Conservation (phyloP, 192 early-diverging fungal species). For the Coemansia sp. region DNA sequence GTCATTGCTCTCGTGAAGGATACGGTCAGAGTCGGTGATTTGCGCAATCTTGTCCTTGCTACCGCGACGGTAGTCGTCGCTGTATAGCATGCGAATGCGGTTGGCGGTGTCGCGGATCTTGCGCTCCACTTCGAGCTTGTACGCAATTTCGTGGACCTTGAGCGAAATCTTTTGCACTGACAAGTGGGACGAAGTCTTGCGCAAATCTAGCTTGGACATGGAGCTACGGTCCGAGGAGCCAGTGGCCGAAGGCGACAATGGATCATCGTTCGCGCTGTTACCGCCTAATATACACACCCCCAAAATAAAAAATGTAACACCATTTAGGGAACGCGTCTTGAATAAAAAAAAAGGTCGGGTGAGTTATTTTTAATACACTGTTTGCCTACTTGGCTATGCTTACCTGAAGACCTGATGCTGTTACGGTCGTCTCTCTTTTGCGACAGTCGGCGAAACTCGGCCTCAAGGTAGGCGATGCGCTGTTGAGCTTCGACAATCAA, state of each 20-base stretch:
- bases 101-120: conserved; percentile 73
- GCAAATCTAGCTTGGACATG: conserved; percentile 59
- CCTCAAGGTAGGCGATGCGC: conserved; percentile 67
- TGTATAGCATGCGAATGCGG: conserved; percentile 47
- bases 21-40: conserved; percentile 39
- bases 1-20: conserved; percentile 64
- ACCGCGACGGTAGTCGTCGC: conserved; percentile 47
- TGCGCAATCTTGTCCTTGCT: conserved; percentile 54
- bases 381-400: not conserved
- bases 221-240: conserved; percentile 21
- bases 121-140: conserved; percentile 92
- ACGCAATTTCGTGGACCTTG: conserved; percentile 84
- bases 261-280: conserved; percentile 21
- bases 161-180: conserved; percentile 72
- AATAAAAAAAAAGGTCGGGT: not conserved
- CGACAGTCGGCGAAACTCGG: conserved; percentile 64
- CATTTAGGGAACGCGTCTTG: not conserved
- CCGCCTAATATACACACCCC: conserved; percentile 16
- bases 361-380: not conserved
- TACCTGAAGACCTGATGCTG: conserved; percentile 47
- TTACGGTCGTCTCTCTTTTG: conserved; percentile 57
- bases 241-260: conserved; percentile 22
- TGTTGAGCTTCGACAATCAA: conserved; percentile 66
- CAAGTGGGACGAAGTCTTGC: conserved; percentile 67
- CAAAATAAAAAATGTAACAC: not conserved